Evolutionary conservation across 768 basidiomycete genomes (phyloP).

Genomic region (Rhodotorula graminis): DNA sequence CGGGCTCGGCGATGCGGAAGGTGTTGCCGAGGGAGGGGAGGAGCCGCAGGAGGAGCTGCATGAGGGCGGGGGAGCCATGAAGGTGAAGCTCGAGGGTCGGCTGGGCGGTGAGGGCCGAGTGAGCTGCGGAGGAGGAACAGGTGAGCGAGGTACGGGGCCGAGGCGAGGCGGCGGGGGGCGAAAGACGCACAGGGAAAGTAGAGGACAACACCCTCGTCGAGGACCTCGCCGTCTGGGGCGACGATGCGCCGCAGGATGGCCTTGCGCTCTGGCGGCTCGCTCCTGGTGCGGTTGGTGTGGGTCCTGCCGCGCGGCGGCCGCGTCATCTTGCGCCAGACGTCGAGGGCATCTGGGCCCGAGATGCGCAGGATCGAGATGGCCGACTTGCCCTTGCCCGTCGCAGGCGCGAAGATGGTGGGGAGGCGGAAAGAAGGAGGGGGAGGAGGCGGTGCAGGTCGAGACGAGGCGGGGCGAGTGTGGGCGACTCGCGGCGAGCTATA

Average conservation of each 20-base stretch:
- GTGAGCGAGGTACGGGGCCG: not conserved
- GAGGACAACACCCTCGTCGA: conserved; percentile 76
- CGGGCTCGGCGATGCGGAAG: conserved; percentile 73
- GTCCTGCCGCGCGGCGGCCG: conserved; percentile 19
- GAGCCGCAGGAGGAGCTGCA: conserved; percentile 63
- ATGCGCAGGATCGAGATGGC: conserved; percentile 77
- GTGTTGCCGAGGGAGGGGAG: conserved; percentile 52
- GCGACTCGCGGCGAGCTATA: not conserved
- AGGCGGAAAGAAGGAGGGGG: not conserved
- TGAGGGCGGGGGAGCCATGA: conserved; percentile 77
- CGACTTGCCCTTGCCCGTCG: conserved; percentile 77
- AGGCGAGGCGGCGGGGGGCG: not conserved
- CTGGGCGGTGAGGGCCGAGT: conserved; percentile 76
- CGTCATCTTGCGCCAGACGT: conserved; percentile 54
- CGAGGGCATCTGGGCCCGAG: conserved; percentile 67
- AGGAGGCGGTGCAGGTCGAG: not conserved
- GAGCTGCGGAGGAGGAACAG: conserved; percentile 51
- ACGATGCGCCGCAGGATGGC: conserved; percentile 67
- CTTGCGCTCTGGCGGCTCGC: conserved; percentile 59
- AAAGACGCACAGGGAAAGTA: conserved; percentile 65
- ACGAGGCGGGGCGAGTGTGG: not conserved
- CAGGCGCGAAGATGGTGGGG: conserved; percentile 75
- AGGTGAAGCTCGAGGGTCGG: conserved; percentile 77
- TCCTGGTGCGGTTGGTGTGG: not conserved
- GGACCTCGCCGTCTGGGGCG: conserved; percentile 58